phyloP scores from a whole-genome alignment of 225 moss, liverwort and hornwort species.

The Pseudisothecium myosuroides region DNA sequence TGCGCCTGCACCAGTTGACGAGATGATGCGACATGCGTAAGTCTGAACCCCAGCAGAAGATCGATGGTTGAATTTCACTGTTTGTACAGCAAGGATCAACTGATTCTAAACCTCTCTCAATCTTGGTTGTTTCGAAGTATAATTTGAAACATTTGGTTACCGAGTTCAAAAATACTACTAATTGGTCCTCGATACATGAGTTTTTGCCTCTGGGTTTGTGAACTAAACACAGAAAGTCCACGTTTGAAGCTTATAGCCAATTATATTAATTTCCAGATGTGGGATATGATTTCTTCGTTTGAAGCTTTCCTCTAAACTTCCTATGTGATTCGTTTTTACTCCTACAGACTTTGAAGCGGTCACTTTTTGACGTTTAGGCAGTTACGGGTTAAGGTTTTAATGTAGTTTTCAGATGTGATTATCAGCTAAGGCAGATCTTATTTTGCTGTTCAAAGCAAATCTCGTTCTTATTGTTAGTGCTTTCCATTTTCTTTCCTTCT shows the following conservation, averaged over 20 bases:
- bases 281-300: background rate
- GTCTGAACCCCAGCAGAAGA: background rate
- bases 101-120: background rate
- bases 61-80: background rate
- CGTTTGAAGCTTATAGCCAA: background rate
- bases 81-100: background rate
- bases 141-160: background rate
- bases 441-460: background rate
- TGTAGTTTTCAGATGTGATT: background rate
- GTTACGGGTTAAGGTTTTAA: background rate
- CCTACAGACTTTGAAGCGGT: background rate
- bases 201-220: background rate
- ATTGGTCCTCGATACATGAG: background rate
- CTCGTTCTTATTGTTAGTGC: background rate
- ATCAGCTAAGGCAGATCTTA: background rate
- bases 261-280: too few relatives aligned
- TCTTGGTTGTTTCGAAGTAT: background rate
- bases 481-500: background rate
- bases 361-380: background rate
- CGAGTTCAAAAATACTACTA: background rate
- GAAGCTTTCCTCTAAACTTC: background rate
- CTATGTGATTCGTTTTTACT: background rate
- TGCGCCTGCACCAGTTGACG: conserved; percentile 62
- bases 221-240: background rate
- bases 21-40: conserved; percentile 97